These are phyloP conservation scores for Tetraselmis striata DNA, from an alignment of 139 green algal species.

Conservation along the genomic window DNA sequence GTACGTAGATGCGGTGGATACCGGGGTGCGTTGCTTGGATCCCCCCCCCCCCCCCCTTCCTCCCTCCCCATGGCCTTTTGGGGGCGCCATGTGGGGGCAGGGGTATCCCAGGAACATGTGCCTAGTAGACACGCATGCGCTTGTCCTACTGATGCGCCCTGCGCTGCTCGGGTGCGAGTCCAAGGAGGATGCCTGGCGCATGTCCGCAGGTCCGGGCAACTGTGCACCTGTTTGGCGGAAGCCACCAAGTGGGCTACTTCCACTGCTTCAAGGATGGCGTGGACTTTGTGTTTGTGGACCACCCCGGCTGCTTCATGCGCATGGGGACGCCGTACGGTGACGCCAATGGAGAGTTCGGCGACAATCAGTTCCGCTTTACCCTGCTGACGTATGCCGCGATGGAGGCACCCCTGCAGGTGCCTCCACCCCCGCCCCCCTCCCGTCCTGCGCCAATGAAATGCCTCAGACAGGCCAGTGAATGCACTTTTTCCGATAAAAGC, in stretches of 20 bases:
- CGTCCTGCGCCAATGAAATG: too few relatives aligned
- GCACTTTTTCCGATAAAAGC: too few relatives aligned
- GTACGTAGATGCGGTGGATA: slow-evolving; percentile 69
- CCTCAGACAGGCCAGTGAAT: too few relatives aligned
- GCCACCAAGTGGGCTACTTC: slow-evolving; percentile 22
- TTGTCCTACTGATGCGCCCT: too few relatives aligned
- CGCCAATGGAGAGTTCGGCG: slow-evolving; percentile 59
- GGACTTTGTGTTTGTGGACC: slow-evolving; percentile 81
- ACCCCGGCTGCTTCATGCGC: slow-evolving; percentile 50
- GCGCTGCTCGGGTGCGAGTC: too few relatives aligned
- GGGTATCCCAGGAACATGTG: too few relatives aligned
- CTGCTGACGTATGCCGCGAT: slow-evolving; percentile 60
- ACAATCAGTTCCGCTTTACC: slow-evolving; percentile 81
- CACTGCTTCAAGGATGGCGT: slow-evolving; percentile 43
- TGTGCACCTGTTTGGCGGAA: neutral
- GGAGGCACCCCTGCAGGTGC: slow-evolving; percentile 65
- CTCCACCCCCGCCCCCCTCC: slow-evolving; percentile 7
- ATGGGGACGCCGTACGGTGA: slow-evolving; percentile 70
- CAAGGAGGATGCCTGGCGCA: too few relatives aligned
- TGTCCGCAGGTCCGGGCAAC: neutral
- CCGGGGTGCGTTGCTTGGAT: slow-evolving; percentile 65
- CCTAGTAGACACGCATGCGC: too few relatives aligned
- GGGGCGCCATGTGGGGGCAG: too few relatives aligned
- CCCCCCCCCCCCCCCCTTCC: too few relatives aligned
- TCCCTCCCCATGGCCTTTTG: too few relatives aligned